Evolutionary conservation across 345 rosid species (phyloP), one percentile per base, ranked within the genome.

Genomic region (Psidium friedrichsthalianum): DNA sequence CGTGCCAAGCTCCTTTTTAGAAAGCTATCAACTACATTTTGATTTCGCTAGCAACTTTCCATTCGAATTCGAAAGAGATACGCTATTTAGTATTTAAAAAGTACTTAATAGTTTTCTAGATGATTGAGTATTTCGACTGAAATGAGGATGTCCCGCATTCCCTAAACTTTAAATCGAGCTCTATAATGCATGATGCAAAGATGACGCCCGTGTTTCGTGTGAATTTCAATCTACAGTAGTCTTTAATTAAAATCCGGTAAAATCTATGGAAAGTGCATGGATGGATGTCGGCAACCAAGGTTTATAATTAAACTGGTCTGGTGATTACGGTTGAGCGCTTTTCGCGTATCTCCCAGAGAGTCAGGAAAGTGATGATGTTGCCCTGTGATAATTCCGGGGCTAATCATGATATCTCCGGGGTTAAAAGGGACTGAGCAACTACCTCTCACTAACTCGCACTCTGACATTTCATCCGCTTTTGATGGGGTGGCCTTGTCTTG

Each of bases 381-480:
- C 22, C 2, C 47, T 78, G 69, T 84, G 82, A 90, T 55, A 89
- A 91, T 87, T 92, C 91, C 91, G 89, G 86, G 86, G 55, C 89
- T 92, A 92, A 93, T 94, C 92, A 95, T 95, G 93, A 84, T 82
- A 69, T 36, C 80, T 53, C 55, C 84, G 88, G 92, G 89, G 90
- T 90, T 87, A 89, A 89, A 93, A 94, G 92, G 91, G 98, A 95
- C 90, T 85, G 91, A 84, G 87, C 93, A 95, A 94, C 98, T 90
- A 93, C 95, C 87, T 87, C 85, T 85, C 85, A 90, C 86, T 88
- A 83, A 87, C 89, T 87, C 81, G 88, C 89, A 74, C 89, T 89
- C 82, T 82, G 57, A 49, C 84, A 51, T 82, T 53, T 82, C 83
- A 69, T 69, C 80, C 47, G 47, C 80, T 36, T 69, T 69, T 69